Evolutionary conservation across 2,329 filamentous ascomycete genomes (phyloP).

Genomic region (Zymoseptoria ardabiliae): DNA sequence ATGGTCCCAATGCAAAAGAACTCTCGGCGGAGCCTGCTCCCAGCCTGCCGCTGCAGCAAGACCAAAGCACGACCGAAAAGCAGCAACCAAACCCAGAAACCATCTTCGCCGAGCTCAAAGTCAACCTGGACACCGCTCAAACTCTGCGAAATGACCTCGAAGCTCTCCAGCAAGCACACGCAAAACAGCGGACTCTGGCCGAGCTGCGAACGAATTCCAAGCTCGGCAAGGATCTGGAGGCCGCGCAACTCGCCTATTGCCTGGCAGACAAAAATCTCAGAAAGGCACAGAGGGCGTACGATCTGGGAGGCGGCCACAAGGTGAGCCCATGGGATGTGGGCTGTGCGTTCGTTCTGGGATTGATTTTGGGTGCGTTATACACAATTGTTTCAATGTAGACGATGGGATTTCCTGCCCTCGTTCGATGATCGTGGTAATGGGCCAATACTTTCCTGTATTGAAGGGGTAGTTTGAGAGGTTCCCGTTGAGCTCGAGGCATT

Average conservation of each 20-base stretch:
- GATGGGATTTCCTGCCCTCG: too few relatives aligned
- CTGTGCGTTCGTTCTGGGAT: too few relatives aligned
- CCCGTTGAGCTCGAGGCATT: too few relatives aligned
- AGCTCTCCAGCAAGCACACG: neutral
- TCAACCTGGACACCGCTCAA: neutral
- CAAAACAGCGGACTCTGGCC: neutral
- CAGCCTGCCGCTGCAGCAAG: neutral
- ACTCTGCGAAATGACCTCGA: neutral
- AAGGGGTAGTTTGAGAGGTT: too few relatives aligned
- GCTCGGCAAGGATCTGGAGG: neutral
- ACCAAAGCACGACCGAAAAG: neutral
- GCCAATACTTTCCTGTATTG: too few relatives aligned
- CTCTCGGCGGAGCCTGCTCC: neutral
- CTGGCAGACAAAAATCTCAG: neutral
- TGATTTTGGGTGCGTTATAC: too few relatives aligned
- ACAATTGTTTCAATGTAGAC: too few relatives aligned
- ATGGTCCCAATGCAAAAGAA: too few relatives aligned
- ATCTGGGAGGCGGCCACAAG: neutral
- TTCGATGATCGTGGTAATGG: too few relatives aligned
- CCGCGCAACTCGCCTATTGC: neutral
- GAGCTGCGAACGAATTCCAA: neutral
- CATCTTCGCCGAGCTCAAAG: neutral
- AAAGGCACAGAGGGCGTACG: neutral
- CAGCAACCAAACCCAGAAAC: neutral
- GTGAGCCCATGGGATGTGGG: too few relatives aligned